A percentile compares a stretch with the other conserved stretches of the same genome.
Evolutionary conservation across 75 land plant species (phyloP).

Genomic region (Cupressus sempervirens): DNA sequence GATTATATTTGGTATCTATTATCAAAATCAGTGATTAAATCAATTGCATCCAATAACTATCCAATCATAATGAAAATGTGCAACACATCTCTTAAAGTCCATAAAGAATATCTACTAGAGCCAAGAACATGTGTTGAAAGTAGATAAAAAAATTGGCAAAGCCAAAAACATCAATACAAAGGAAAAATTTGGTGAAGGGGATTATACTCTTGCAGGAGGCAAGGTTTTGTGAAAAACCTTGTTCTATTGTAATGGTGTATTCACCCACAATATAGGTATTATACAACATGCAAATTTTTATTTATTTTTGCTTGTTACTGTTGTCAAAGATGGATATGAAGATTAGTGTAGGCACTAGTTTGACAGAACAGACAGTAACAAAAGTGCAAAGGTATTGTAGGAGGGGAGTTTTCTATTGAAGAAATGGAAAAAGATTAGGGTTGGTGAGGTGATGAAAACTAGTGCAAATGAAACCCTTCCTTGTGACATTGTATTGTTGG

Average conservation of each 20-base stretch:
- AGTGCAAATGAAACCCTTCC: conserved; percentile 81
- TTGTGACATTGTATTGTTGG: conserved; percentile 89
- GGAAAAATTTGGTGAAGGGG: not conserved
- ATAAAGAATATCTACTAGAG: too few relatives aligned
- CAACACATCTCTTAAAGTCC: too few relatives aligned
- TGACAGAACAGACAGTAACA: conserved; percentile 77
- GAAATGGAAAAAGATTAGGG: conserved; percentile 78
- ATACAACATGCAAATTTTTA: conserved; percentile 22
- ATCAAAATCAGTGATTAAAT: too few relatives aligned
- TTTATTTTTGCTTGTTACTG: conserved; percentile 82
- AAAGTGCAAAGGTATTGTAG: conserved; percentile 50
- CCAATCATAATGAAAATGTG: too few relatives aligned
- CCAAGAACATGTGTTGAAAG: too few relatives aligned
- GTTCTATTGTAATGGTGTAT: not conserved
- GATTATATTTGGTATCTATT: too few relatives aligned
- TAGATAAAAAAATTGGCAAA: too few relatives aligned
- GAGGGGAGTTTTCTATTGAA: conserved; percentile 47
- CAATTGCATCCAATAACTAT: too few relatives aligned
- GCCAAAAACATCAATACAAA: too few relatives aligned
- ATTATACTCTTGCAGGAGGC: not conserved
- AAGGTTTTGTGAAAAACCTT: not conserved
- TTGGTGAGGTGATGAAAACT: conserved; percentile 85
- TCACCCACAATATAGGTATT: not conserved
- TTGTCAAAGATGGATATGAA: conserved; percentile 94
- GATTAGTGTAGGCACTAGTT: conserved; percentile 83